Percentiles rank a stretch among this genome's conserved stretches.
Conservation (phyloP, 75 land plant species). For the Adiantum capillusveneris region DNA sequence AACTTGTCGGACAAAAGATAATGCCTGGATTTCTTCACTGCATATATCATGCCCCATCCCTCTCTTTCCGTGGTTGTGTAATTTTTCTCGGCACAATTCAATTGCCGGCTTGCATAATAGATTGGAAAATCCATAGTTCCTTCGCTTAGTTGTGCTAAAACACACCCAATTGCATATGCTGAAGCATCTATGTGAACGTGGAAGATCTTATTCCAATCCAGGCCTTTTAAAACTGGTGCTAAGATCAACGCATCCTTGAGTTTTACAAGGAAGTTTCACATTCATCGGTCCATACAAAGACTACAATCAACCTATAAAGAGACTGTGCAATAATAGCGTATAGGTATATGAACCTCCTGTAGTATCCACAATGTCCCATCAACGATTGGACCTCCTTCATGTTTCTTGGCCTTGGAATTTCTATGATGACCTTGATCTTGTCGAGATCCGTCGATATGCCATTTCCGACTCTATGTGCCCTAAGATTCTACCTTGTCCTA, state of each 20-base stretch:
- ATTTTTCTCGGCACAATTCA: constrained; percentile 4
- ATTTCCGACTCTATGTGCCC: constrained; percentile 1
- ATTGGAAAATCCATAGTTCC: neutral
- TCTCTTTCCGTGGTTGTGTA: constrained; percentile 13
- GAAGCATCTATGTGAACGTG: no score
- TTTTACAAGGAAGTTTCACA: no score
- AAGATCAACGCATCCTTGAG: no score
- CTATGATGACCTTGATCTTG: constrained; percentile 3
- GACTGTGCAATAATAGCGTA: neutral
- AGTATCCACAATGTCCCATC: constrained; percentile 5
- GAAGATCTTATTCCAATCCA: no score
- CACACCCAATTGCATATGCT: no score
- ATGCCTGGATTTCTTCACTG: constrained; percentile 8
- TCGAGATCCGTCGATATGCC: neutral
- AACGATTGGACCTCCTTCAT: constrained; percentile 2
- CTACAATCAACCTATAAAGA: neutral
- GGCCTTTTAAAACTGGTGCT: no score
- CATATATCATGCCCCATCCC: constrained; percentile 12
- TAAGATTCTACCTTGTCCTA: constrained; percentile 1
- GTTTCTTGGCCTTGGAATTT: neutral
- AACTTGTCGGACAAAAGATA: neutral
- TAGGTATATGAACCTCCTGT: neutral
- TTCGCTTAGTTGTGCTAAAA: no score
- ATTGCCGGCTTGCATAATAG: constrained; percentile 8
- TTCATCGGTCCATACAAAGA: no score